phyloP scores from a whole-genome alignment of 768 basidiomycete genomes.

The Daedaleopsis nitida region DNA sequence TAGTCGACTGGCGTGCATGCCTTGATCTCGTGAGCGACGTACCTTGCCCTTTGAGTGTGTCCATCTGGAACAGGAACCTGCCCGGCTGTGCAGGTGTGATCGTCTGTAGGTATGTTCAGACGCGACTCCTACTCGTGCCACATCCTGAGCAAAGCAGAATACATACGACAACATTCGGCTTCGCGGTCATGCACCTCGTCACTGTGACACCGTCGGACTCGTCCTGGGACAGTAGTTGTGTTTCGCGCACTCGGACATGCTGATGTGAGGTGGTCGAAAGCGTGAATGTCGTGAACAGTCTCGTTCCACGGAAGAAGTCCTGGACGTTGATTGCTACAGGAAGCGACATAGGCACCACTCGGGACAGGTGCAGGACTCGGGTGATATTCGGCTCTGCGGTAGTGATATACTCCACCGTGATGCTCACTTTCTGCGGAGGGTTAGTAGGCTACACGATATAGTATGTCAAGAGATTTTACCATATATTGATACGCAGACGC shows the following conservation, averaged over 20 bases:
- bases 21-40: constrained; percentile 4
- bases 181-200: constrained; percentile 45
- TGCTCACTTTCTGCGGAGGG: constrained; percentile 59
- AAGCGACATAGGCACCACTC: constrained; percentile 64
- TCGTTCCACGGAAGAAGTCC: constrained; percentile 89
- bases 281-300: constrained; percentile 87
- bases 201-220: constrained; percentile 55
- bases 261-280: constrained; percentile 81
- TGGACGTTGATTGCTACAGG: constrained; percentile 94
- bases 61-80: constrained; percentile 81
- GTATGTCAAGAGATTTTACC: constrained; percentile 41
- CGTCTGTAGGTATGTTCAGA: constrained; percentile 49
- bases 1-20: no score
- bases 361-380: constrained; percentile 56
- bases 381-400: constrained; percentile 48
- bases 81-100: constrained; percentile 75
- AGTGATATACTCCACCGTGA: constrained; percentile 72
- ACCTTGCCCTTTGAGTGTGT: constrained; percentile 66
- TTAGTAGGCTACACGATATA: background rate
- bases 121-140: background rate
- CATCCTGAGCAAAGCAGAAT: no score
- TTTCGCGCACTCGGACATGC: constrained; percentile 73
- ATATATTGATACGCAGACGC: constrained; percentile 60
- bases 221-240: constrained; percentile 50
- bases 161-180: constrained; percentile 49